These are phyloP conservation scores for Melastoma candidum DNA, from an alignment of 441 rosid genomes.

Conservation along the genomic window DNA sequence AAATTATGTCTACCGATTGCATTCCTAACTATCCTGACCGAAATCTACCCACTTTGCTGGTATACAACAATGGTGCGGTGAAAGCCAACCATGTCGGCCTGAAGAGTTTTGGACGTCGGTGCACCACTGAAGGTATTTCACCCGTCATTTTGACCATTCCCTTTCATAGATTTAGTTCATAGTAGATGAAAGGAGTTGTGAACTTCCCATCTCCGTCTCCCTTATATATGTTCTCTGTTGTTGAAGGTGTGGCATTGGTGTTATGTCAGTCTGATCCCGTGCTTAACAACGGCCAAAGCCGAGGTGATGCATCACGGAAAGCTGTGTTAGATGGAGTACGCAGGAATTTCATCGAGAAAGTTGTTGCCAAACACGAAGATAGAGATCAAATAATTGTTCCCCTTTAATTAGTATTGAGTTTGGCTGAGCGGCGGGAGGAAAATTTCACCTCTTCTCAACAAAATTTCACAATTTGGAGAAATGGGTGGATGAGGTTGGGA, in stretches of 20 bases:
- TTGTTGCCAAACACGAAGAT: constrained; percentile 78
- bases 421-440: too few species aligned
- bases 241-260: constrained; percentile 79
- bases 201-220: neutral
- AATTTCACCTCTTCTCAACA: too few species aligned
- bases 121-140: constrained; percentile 82
- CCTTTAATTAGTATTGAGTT: too few species aligned
- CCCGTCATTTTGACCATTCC: too few species aligned
- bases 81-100: constrained; percentile 89
- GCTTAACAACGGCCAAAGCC: constrained; percentile 80
- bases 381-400: constrained; percentile 19
- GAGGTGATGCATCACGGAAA: constrained; percentile 67
- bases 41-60: constrained; percentile 89
- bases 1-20: constrained; percentile 93
- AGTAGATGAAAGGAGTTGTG: neutral
- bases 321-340: constrained; percentile 80
- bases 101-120: constrained; percentile 76
- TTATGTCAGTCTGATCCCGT: constrained; percentile 93
- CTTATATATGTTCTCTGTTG: neutral
- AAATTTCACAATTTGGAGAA: too few species aligned
- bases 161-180: too few species aligned
- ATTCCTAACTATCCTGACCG: constrained; percentile 89
- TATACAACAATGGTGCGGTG: constrained; percentile 80
- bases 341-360: constrained; percentile 74
- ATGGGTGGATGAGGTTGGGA: too few species aligned